These are phyloP conservation scores for Aspergillus carlsbadensis DNA, from an alignment of 495 filamentous ascomycete genomes.

Conservation along the genomic window DNA sequence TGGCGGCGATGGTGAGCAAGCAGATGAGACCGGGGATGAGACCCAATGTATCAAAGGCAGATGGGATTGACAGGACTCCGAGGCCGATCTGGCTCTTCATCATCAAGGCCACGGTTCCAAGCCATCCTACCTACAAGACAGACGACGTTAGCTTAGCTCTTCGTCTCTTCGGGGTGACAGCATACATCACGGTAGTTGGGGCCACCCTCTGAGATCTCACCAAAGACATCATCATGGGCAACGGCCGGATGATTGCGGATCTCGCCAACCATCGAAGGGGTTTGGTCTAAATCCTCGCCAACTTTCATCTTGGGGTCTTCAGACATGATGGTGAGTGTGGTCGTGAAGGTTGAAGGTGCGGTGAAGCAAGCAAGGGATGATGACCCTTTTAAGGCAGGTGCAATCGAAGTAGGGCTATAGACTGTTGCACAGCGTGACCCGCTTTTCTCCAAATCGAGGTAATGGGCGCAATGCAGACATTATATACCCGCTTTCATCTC, in stretches of 20 bases:
- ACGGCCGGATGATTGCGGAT: not conserved
- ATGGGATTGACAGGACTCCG: constrained; percentile 60
- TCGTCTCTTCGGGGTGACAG: not conserved
- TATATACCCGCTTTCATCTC: too few relatives aligned
- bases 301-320: constrained; percentile 1
- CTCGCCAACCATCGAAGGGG: not conserved
- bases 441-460: too few relatives aligned
- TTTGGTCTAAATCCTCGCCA: not conserved
- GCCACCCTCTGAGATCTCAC: constrained; percentile 15
- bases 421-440: not conserved
- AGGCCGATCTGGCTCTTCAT: constrained; percentile 56
- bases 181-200: constrained; percentile 23
- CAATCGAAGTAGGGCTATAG: not conserved
- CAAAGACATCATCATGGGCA: constrained; percentile 17
- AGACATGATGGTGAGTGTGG: not conserved
- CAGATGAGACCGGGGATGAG: constrained; percentile 55
- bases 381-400: constrained; percentile 2
- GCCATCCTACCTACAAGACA: constrained; percentile 33
- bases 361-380: not conserved
- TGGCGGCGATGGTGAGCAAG: constrained; percentile 52
- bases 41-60: constrained; percentile 59
- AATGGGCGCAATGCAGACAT: too few relatives aligned
- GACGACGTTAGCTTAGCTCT: not conserved
- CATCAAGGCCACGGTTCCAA: constrained; percentile 38
- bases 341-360: not conserved